Evolutionary conservation across 2,329 filamentous ascomycete species (phyloP).

Genomic region (Ascochyta fabae): DNA sequence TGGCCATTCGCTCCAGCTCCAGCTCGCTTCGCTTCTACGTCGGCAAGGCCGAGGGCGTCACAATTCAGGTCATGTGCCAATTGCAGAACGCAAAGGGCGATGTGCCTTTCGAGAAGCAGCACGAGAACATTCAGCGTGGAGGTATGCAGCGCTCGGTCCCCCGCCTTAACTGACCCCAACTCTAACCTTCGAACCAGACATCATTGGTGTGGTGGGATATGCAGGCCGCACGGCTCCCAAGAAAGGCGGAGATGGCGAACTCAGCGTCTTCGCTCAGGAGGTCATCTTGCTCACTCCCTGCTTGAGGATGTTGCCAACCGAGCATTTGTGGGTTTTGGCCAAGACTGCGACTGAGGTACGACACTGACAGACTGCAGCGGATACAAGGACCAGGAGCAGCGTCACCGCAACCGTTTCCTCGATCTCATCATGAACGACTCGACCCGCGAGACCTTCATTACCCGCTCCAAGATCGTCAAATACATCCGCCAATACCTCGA

Average conservation of each 20-base stretch:
- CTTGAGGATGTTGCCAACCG: constrained; percentile 85
- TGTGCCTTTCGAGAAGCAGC: constrained; percentile 81
- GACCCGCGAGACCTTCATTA: constrained; percentile 82
- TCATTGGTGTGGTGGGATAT: constrained; percentile 86
- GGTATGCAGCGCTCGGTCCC: not conserved
- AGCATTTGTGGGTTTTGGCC: constrained; percentile 60
- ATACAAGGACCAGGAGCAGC: constrained; percentile 93
- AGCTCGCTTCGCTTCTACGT: constrained; percentile 41
- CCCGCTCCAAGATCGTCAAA: constrained; percentile 83
- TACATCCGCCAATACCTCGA: constrained; percentile 92
- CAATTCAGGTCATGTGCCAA: constrained; percentile 92
- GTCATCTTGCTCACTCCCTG: constrained; percentile 88
- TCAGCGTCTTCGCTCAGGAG: constrained; percentile 91
- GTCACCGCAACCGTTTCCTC: constrained; percentile 90
- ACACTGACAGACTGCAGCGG: constrained; percentile 64
- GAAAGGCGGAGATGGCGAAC: constrained; percentile 87
- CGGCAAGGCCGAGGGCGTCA: constrained; percentile 70
- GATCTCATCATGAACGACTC: constrained; percentile 97
- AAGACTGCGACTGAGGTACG: not conserved
- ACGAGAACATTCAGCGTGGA: constrained; percentile 85
- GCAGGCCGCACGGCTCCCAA: constrained; percentile 87
- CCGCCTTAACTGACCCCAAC: not conserved
- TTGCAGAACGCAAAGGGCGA: constrained; percentile 75
- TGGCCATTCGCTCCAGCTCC: constrained; percentile 51
- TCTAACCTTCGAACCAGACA: constrained; percentile 60